A percentile compares a stretch with the other conserved stretches of the same genome.
phyloP scores from a whole-genome alignment of 1,284 basidiomycete species.

The Wolfiporia cocos region DNA sequence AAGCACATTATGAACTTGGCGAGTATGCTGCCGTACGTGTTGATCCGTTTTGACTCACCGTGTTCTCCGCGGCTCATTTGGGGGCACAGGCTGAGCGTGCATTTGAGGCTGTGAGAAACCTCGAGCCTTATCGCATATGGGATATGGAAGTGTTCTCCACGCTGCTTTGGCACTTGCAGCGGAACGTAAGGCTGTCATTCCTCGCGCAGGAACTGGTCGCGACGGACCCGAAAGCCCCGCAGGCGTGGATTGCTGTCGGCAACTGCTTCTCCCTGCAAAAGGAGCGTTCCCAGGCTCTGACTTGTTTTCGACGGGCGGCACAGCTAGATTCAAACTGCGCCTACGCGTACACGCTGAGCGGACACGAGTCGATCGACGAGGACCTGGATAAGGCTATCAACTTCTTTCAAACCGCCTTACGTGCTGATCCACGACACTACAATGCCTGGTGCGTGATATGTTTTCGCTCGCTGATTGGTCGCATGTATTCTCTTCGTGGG shows the following conservation, averaged over 20 bases:
- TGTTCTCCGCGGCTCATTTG: slow-evolving; percentile 13
- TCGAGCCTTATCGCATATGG: slow-evolving; percentile 80
- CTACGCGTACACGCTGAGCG: slow-evolving; percentile 90
- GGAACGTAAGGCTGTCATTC: slow-evolving; percentile 77
- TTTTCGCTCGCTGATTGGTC: slow-evolving; percentile 6
- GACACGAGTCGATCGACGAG: slow-evolving; percentile 92
- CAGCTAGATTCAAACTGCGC: slow-evolving; percentile 81
- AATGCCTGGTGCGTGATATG: slow-evolving; percentile 78
- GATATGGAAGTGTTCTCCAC: slow-evolving; percentile 96
- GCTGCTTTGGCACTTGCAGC: slow-evolving; percentile 86
- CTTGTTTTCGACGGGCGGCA: slow-evolving; percentile 86
- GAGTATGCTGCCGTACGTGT: slow-evolving; percentile 79
- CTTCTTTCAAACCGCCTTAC: slow-evolving; percentile 86
- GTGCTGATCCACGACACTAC: slow-evolving; percentile 86
- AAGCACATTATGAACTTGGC: slow-evolving; percentile 82
- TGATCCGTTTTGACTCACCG: not conserved
- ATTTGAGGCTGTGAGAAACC: slow-evolving; percentile 72
- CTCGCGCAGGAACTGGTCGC: slow-evolving; percentile 86
- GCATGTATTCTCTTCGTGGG: not conserved
- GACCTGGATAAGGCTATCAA: slow-evolving; percentile 85
- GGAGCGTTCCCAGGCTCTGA: slow-evolving; percentile 85
- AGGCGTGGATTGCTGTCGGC: slow-evolving; percentile 92
- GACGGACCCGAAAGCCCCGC: slow-evolving; percentile 74
- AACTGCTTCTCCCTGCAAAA: slow-evolving; percentile 91
- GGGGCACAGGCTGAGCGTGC: slow-evolving; percentile 71